Evolutionary conservation across 75 land plant genomes (phyloP).

Genomic region (Cryptomeria japonica): DNA sequence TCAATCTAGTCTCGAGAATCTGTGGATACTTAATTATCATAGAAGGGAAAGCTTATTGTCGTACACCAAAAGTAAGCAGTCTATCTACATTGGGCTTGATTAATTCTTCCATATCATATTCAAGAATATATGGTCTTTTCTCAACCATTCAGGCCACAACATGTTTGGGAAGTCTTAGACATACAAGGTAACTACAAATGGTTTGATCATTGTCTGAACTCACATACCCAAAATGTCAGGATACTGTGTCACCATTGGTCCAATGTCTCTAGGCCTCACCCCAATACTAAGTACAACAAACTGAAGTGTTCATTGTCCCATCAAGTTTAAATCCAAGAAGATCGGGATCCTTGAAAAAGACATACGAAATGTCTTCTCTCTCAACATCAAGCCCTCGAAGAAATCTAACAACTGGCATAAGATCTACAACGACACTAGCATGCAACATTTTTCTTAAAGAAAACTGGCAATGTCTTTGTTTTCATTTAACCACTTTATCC

Average conservation of each 20-base stretch:
- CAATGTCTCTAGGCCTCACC: constrained; percentile 70
- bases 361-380: constrained; percentile 41
- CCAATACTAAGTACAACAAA: constrained; percentile 74
- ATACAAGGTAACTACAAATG: constrained; percentile 56
- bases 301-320: constrained; percentile 92
- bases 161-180: constrained; percentile 61
- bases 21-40: constrained; percentile 65
- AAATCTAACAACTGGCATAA: constrained; percentile 68
- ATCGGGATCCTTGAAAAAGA: constrained; percentile 68
- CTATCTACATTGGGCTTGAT: constrained; percentile 67
- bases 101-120: constrained; percentile 57
- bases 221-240: constrained; percentile 87
- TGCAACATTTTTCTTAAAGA: constrained; percentile 50
- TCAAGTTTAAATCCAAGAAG: constrained; percentile 74
- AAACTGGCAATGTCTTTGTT: constrained; percentile 44
- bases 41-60: constrained; percentile 49
- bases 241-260: constrained; percentile 77
- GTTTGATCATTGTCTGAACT: constrained; percentile 66
- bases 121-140: constrained; percentile 61
- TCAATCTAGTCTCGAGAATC: constrained; percentile 57
- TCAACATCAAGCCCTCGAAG: constrained; percentile 74
- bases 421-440: constrained; percentile 70
- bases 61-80: constrained; percentile 60
- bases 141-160: constrained; percentile 55
- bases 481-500: constrained; percentile 48